Evolutionary conservation across 2,329 filamentous ascomycete genomes (phyloP).

Genomic region (Claviceps digitariae): DNA sequence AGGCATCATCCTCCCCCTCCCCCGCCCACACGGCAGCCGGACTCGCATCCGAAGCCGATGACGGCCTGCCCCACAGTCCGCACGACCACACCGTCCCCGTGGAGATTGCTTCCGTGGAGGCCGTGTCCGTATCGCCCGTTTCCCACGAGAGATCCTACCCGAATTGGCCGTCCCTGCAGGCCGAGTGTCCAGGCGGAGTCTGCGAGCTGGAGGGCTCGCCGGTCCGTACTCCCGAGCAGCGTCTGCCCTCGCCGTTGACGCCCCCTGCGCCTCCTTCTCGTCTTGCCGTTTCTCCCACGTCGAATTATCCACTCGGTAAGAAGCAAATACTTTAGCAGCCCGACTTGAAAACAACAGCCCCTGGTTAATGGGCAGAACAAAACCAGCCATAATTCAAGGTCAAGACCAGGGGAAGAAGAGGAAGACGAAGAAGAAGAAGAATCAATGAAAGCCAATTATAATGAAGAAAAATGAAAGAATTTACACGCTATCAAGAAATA

Average conservation of each 20-base stretch:
- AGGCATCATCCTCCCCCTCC: too few relatives aligned
- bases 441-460: too few relatives aligned
- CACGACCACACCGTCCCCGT: constrained; percentile 25
- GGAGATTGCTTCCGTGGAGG: constrained; percentile 33
- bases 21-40: too few relatives aligned
- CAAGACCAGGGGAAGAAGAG: background rate
- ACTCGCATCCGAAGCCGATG: background rate
- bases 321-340: background rate
- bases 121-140: background rate
- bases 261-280: background rate
- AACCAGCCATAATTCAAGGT: background rate
- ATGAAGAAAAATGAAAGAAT: background rate
- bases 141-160: background rate
- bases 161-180: background rate
- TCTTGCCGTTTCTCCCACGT: background rate
- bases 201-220: constrained; percentile 33
- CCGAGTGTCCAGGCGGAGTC: constrained; percentile 13
- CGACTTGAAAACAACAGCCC: background rate
- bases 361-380: too few relatives aligned
- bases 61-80: background rate
- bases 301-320: background rate
- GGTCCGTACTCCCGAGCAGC: background rate
- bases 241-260: background rate
- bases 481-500: background rate
- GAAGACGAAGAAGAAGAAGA: background rate